Evolutionary conservation across 768 basidiomycete genomes (phyloP).

Genomic region (Daedaleopsis nitida): DNA sequence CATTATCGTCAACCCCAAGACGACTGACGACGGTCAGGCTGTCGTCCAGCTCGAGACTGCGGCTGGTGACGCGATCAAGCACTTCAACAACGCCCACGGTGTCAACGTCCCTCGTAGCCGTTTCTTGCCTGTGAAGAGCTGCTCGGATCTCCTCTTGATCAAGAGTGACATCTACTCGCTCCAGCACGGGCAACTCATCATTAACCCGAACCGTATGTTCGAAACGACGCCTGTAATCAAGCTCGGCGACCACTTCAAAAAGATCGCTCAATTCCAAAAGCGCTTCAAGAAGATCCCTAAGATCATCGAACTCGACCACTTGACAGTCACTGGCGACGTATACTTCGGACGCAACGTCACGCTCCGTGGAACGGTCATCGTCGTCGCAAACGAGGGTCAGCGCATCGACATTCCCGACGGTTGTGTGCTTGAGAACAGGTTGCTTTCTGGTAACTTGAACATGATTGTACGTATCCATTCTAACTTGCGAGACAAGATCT

Average conservation of each 20-base stretch:
- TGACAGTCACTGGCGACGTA: constrained; percentile 92
- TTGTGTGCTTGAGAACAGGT: constrained; percentile 67
- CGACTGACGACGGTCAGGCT: constrained; percentile 80
- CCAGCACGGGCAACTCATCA: constrained; percentile 83
- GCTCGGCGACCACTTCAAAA: constrained; percentile 96
- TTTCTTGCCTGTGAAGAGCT: constrained; percentile 90
- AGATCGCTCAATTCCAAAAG: constrained; percentile 90
- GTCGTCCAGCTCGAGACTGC: constrained; percentile 63
- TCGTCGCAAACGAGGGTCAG: constrained; percentile 79
- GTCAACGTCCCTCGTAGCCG: constrained; percentile 94
- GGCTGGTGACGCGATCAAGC: constrained; percentile 92
- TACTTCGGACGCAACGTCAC: constrained; percentile 87
- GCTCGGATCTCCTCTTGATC: constrained; percentile 86
- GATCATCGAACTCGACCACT: constrained; percentile 89
- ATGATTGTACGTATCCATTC: constrained; percentile 55
- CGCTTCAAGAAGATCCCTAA: constrained; percentile 94
- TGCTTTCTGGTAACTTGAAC: constrained; percentile 75
- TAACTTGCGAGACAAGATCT: background rate
- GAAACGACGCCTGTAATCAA: constrained; percentile 93
- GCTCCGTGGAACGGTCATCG: constrained; percentile 86
- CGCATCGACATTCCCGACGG: constrained; percentile 78
- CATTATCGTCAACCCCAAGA: constrained; percentile 93
- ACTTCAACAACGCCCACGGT: constrained; percentile 89
- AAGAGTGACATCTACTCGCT: constrained; percentile 93
- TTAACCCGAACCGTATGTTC: constrained; percentile 84